Conservation (phyloP, 192 early-diverging fungal species). For the Allomyces arbusculus region DNA sequence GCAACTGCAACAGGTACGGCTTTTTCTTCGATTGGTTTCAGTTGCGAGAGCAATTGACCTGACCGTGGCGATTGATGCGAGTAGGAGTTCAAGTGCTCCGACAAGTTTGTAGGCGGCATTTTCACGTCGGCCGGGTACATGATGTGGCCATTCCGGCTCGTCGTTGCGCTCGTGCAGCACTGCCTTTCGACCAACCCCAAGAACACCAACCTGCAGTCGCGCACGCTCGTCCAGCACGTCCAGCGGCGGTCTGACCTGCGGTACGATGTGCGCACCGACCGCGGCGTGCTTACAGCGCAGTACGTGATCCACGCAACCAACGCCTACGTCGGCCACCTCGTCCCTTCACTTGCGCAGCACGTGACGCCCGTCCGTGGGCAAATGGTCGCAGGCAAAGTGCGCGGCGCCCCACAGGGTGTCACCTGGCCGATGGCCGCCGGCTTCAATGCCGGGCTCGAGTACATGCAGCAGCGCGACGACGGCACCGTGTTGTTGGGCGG, state of each 20-base stretch:
- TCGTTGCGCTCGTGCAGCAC: conserved; percentile 3
- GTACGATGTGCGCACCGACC: conserved; percentile 4
- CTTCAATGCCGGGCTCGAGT: conserved; percentile 22
- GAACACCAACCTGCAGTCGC: conserved; percentile 3
- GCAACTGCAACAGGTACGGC: not conserved
- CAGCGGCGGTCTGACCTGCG: not conserved
- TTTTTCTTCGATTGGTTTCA: not conserved
- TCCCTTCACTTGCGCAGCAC: conserved; percentile 9
- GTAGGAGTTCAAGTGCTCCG: not conserved
- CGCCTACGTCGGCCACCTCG: conserved; percentile 16
- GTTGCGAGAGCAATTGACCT: not conserved
- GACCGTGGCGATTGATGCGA: not conserved
- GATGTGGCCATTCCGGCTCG: conserved; percentile 7
- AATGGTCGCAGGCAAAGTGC: conserved; percentile 17
- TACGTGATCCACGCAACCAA: conserved; percentile 24
- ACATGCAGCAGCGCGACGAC: conserved; percentile 18
- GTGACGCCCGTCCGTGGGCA: conserved; percentile 26
- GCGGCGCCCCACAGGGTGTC: not conserved
- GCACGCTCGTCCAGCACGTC: conserved; percentile 4
- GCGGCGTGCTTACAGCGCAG: conserved; percentile 6
- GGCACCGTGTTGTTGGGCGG: conserved; percentile 23
- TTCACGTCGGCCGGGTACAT: not conserved
- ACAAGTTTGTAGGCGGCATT: conserved; percentile 4
- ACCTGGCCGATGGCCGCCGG: not conserved
- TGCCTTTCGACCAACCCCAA: not conserved